These are phyloP conservation scores for Ampelomyces quisqualis DNA, from an alignment of 2,329 filamentous ascomycete genomes.

Conservation along the genomic window DNA sequence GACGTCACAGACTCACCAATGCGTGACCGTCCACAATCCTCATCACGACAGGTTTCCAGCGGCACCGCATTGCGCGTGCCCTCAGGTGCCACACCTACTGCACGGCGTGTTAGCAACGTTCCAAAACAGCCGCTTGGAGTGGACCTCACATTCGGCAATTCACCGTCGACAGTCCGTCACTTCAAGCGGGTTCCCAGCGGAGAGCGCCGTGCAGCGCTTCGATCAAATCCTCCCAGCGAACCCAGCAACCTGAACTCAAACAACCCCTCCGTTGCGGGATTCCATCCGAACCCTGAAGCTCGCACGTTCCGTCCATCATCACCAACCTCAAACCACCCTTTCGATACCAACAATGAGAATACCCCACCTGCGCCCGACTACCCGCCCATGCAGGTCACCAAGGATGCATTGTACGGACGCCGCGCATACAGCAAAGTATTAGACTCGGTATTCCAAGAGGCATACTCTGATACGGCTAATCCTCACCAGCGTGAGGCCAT, in stretches of 20 bases:
- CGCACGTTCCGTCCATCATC: constrained; percentile 43
- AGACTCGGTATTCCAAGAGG: constrained; percentile 79
- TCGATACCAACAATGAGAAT: constrained; percentile 61
- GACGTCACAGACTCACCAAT: constrained; percentile 41
- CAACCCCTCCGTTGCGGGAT: too few relatives aligned
- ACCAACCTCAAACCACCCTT: constrained; percentile 32
- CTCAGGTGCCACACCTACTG: constrained; percentile 45
- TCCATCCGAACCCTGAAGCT: constrained; percentile 41
- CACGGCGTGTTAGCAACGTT: constrained; percentile 46
- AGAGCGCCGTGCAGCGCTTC: constrained; percentile 40
- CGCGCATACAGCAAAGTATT: constrained; percentile 79
- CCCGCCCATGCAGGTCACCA: constrained; percentile 58
- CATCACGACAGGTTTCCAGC: constrained; percentile 42
- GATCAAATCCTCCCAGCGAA: constrained; percentile 31
- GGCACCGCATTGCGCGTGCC: constrained; percentile 42
- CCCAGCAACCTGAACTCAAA: constrained; percentile 12
- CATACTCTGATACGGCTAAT: constrained; percentile 74
- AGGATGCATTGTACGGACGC: constrained; percentile 80
- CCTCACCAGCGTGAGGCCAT: constrained; percentile 79
- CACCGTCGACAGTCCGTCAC: constrained; percentile 84
- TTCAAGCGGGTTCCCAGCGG: constrained; percentile 83
- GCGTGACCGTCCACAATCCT: constrained; percentile 29
- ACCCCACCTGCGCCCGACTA: constrained; percentile 52
- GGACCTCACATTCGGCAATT: constrained; percentile 92
- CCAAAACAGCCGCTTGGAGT: constrained; percentile 77